Percentiles rank a stretch among this genome's conserved stretches.
Conservation (phyloP, 2,329 filamentous ascomycete genomes). For the Fusarium humuli region DNA sequence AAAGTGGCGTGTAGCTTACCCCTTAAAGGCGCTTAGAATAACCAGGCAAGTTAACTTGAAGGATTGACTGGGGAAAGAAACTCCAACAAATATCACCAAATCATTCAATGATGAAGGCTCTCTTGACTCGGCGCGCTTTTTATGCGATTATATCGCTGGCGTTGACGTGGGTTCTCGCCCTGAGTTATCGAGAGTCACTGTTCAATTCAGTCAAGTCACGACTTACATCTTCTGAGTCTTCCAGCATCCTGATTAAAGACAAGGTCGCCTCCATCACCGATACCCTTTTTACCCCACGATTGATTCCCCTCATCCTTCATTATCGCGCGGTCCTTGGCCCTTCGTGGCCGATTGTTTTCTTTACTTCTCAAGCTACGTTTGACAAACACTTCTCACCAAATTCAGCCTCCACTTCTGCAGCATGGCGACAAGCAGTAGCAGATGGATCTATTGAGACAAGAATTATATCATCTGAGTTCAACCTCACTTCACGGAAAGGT, state of each 20-base stretch:
- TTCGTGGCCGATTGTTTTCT: slow-evolving; percentile 20
- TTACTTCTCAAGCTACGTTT: not conserved
- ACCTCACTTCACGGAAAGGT: not conserved
- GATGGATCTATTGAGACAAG: not conserved
- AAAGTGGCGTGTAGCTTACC: no score
- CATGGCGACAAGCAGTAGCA: not conserved
- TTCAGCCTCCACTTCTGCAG: not conserved
- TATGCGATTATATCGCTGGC: not conserved
- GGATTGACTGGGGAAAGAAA: no score
- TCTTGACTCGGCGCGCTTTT: not conserved
- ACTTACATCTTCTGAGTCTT: not conserved
- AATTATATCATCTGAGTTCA: not conserved
- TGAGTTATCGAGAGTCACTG: not conserved
- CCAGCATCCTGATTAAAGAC: not conserved
- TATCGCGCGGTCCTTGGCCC: slow-evolving; percentile 10
- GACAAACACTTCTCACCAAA: not conserved
- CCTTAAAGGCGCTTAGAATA: no score
- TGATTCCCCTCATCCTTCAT: slow-evolving; percentile 19
- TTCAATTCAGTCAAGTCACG: not conserved
- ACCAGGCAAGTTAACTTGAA: no score
- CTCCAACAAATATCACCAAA: no score
- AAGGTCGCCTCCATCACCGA: slow-evolving; percentile 21
- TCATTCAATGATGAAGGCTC: not conserved
- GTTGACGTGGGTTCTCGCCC: not conserved
- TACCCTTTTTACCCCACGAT: slow-evolving; percentile 10